Base-by-base conservation (phyloP, 202 grass and related monocot genomes). In the Saccharum hybrid region DNA sequence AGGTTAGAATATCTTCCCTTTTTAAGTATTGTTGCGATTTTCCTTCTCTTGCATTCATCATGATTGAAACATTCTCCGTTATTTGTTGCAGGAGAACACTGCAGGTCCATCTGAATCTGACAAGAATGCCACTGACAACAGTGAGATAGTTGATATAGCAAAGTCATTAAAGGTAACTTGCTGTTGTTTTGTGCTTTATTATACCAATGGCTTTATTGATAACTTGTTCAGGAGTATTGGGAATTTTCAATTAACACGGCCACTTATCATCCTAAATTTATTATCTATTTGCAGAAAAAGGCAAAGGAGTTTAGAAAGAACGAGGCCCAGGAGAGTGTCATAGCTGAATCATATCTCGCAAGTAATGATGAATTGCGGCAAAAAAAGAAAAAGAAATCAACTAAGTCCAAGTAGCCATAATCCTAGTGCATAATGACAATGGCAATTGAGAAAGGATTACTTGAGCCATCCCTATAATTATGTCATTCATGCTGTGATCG, bases 131-230 rank as follows among this genome's bases (percentile, higher is more conserved):
- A 77, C 80, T 69, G 76, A 67, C 60, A 83, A 49, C 33, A 82
- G 68, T 41, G 80, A 86, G 66, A 76, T 94, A 65, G 79, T 63
- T 74, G 72, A 90, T 57, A 71, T 94, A 74, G 65, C 92, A 11
- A 92, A 92, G 79, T 97, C 94, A 66, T 86, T 97, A 54, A 97
- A 97, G 92, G 92, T 97, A 84, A 36, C 40, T 56, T 56, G 64
- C 43, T 51, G 12, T 42, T 56, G 66, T 75, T 77, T 51, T 65
- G 28, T 72, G 22, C 26, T 72, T 76, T 57, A 31, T 60, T 28
- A 30, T 71, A 40, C 33, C n/a, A 54, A 14, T n/a, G 15, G 16
- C 18, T 31, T 3, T 68, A 6, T 61, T 11, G 12, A 12, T 36
- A 57, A 45, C 39, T 67, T 13, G 36, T 46, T 68, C 33, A 3